A percentile compares a stretch with the other conserved stretches of the same genome.
These are phyloP conservation scores for Annulohypoxylon stygium DNA, from an alignment of 495 filamentous ascomycete species.

Conservation along the genomic window DNA sequence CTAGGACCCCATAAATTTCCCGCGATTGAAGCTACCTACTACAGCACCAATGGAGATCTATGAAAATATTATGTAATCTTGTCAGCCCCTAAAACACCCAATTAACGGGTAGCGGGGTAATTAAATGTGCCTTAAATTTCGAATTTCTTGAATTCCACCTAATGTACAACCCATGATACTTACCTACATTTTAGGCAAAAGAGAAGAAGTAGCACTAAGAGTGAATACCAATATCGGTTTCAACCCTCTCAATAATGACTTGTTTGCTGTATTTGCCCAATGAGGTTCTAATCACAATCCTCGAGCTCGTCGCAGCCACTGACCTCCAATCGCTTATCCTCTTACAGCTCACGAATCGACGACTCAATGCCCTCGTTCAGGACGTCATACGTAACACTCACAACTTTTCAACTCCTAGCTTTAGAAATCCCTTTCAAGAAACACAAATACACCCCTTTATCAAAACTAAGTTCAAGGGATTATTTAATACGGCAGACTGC, in stretches of 20 bases:
- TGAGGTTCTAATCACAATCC: slow-evolving; percentile 40
- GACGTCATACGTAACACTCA: slow-evolving; percentile 33
- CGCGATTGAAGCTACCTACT: no score
- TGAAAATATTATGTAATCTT: no score
- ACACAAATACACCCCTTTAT: slow-evolving; percentile 36
- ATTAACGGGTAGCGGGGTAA: no score
- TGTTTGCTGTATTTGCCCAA: slow-evolving; percentile 32
- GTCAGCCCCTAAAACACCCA: no score
- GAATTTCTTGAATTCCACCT: no score
- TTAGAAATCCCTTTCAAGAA: not conserved
- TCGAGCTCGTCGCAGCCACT: slow-evolving; percentile 30
- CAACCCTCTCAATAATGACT: slow-evolving; percentile 18
- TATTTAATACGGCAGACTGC: slow-evolving; percentile 45
- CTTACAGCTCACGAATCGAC: slow-evolving; percentile 30
- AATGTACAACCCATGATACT: no score
- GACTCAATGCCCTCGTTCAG: slow-evolving; percentile 20
- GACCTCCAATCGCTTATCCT: slow-evolving; percentile 38
- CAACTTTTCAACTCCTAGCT: not conserved
- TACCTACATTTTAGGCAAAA: not conserved
- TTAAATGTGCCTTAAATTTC: no score
- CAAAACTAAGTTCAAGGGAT: slow-evolving; percentile 36
- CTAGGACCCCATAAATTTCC: slow-evolving; percentile 3
- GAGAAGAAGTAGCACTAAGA: no score
- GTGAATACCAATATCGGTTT: no score
- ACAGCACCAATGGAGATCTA: no score